These are phyloP conservation scores for Rubus idaeus DNA, from an alignment of 306 rosid species.

Conservation along the genomic window DNA sequence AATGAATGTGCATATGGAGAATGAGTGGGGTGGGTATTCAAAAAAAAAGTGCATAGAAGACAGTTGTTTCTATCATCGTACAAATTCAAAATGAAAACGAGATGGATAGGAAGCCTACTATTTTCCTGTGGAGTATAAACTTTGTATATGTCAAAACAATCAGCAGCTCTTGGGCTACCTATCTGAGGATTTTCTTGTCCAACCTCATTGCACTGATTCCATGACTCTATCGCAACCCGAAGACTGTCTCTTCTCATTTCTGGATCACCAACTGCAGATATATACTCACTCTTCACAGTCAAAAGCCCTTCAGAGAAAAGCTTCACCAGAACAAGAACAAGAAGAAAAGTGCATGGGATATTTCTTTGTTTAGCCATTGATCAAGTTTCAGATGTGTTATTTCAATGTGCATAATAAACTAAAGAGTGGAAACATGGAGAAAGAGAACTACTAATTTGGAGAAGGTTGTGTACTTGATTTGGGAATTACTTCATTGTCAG, in stretches of 20 bases:
- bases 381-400: slow-evolving; percentile 2
- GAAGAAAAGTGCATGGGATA: slow-evolving; percentile 1
- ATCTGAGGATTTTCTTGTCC: slow-evolving; percentile 47
- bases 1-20: not conserved
- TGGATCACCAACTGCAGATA: slow-evolving; percentile 57
- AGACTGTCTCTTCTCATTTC: slow-evolving; percentile 54
- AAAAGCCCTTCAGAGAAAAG: not conserved
- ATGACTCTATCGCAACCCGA: slow-evolving; percentile 57
- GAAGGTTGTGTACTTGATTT: not conserved
- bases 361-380: slow-evolving; percentile 25
- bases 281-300: slow-evolving; percentile 12
- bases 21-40: too few species aligned
- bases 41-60: not conserved
- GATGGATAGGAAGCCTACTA: slow-evolving; percentile 19
- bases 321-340: slow-evolving; percentile 4
- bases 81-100: not conserved
- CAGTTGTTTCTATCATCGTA: not conserved
- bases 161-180: slow-evolving; percentile 68
- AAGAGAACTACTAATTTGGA: not conserved
- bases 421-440: not conserved
- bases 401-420: not conserved
- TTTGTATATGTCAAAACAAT: slow-evolving; percentile 44
- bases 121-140: slow-evolving; percentile 12
- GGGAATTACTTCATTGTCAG: slow-evolving; percentile 7
- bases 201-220: slow-evolving; percentile 76